phyloP scores from a whole-genome alignment of 2,329 filamentous ascomycete species.

The Epichloe hybrida region DNA sequence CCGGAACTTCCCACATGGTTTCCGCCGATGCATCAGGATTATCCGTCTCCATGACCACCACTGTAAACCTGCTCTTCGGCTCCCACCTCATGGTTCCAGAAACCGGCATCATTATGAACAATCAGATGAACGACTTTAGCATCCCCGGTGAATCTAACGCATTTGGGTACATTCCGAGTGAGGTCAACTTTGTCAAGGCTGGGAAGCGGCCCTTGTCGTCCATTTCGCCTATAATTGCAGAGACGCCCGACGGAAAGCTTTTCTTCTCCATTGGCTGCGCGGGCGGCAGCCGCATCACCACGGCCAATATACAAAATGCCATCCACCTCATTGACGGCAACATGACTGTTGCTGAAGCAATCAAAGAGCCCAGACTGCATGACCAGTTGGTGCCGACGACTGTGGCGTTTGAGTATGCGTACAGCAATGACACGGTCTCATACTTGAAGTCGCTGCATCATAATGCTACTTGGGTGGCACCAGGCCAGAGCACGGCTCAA shows the following conservation, averaged over 20 bases:
- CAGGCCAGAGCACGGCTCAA: conserved; percentile 58
- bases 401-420: conserved; percentile 57
- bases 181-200: conserved; percentile 61
- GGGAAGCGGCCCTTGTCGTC: conserved; percentile 69
- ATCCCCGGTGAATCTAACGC: conserved; percentile 57
- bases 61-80: conserved; percentile 70
- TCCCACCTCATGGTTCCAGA: conserved; percentile 65
- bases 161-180: conserved; percentile 65
- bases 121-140: conserved; percentile 59
- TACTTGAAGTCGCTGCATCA: conserved; percentile 55
- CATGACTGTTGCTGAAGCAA: conserved; percentile 46
- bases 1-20: conserved; percentile 55
- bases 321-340: conserved; percentile 59
- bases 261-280: conserved; percentile 65
- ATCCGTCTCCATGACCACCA: conserved; percentile 65
- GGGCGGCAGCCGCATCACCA: conserved; percentile 76
- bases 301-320: conserved; percentile 63
- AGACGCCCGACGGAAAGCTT: conserved; percentile 52
- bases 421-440: conserved; percentile 54
- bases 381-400: conserved; percentile 66
- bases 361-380: conserved; percentile 60
- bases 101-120: conserved; percentile 63
- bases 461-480: conserved; percentile 59
- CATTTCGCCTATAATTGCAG: conserved; percentile 65
- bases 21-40: conserved; percentile 57